phyloP scores from a whole-genome alignment of 2,329 filamentous ascomycete species.

The Boeremia lycopersici region DNA sequence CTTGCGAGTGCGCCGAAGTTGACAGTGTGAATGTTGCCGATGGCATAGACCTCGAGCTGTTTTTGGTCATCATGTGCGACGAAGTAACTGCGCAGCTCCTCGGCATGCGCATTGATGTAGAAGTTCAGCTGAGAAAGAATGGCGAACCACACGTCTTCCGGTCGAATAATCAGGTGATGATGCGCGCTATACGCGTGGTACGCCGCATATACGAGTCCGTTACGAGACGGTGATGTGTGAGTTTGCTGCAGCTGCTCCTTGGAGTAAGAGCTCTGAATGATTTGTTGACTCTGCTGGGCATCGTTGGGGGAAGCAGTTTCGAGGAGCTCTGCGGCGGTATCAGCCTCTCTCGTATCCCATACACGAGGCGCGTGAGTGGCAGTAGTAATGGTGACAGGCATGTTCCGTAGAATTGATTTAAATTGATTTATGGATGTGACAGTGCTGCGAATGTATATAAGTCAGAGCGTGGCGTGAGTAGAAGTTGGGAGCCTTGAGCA shows the following conservation, averaged over 20 bases:
- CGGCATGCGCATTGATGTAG: conserved; percentile 33
- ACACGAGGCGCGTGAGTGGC: conserved; percentile 6
- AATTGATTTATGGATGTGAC: neutral
- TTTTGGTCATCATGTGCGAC: conserved; percentile 41
- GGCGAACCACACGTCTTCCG: conserved; percentile 37
- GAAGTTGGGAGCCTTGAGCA: too few relatives aligned
- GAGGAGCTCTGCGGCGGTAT: neutral
- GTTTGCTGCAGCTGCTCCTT: neutral
- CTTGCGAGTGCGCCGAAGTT: conserved; percentile 10
- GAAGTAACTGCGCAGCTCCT: conserved; percentile 31
- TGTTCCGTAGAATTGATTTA: neutral
- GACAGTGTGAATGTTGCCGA: conserved; percentile 6
- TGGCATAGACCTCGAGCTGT: conserved; percentile 15
- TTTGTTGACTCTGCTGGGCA: neutral
- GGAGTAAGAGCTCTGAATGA: conserved; percentile 19
- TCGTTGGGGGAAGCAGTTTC: neutral
- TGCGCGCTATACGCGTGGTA: conserved; percentile 26
- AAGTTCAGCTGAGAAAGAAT: conserved; percentile 33
- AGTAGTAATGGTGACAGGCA: conserved; percentile 19
- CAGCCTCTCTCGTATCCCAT: neutral
- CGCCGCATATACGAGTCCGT: conserved; percentile 25
- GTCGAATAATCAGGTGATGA: conserved; percentile 31
- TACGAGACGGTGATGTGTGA: conserved; percentile 10
- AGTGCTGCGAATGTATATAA: too few relatives aligned
- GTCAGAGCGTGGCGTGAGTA: too few relatives aligned